Evolutionary conservation across 129 eudicot species (phyloP), one percentile per base, ranked within the genome.

Genomic region (Artemisia annua): DNA sequence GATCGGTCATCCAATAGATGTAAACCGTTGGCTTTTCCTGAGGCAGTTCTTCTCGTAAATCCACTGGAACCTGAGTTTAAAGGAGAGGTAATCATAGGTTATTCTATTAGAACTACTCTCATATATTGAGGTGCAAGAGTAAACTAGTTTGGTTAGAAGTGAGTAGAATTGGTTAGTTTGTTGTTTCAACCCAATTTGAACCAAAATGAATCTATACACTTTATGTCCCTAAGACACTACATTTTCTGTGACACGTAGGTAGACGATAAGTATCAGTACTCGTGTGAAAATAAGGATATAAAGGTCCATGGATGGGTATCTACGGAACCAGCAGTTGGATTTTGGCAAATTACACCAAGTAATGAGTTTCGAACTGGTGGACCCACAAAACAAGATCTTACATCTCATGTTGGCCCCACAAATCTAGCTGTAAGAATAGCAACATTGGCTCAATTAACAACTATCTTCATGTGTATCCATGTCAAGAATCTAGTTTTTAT

Each of bases 341-440:
- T 90, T 68, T 90, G 96, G 96, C 90, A 85, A 43, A 87, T 90
- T 16, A 87, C 89, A 2, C 91, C 96, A 3, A 90, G 94, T 69
- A 76, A 85, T 61, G 96, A 90, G 90, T 90, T 81, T 75, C 82
- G 93, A 43, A 65, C 89, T 0, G 96, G 96, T 43, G 96, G 96
- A 18, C 93, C 96, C 69, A 35, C 75, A 51, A 90, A 90, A 69
- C 94, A 81, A 30, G 87, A 85, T 66, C 87, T 90, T 9, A 81
- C 93, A 30, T 90, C 96, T 32, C 96, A 90, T 77, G 96, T 90
- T 35, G 92, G 92, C 22, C 96, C 96, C 43, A 78, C 80, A 12
- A 77, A 79, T 19, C 84, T 87, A 0, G 75, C 96, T 1, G 96
- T 90, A 76, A 73, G 93, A 16, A 62, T 22, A 22, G 39, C 1